Evolutionary conservation across 257 asterid species (phyloP), one percentile per base, ranked within the genome.

Genomic region (Henckelia pumila): DNA sequence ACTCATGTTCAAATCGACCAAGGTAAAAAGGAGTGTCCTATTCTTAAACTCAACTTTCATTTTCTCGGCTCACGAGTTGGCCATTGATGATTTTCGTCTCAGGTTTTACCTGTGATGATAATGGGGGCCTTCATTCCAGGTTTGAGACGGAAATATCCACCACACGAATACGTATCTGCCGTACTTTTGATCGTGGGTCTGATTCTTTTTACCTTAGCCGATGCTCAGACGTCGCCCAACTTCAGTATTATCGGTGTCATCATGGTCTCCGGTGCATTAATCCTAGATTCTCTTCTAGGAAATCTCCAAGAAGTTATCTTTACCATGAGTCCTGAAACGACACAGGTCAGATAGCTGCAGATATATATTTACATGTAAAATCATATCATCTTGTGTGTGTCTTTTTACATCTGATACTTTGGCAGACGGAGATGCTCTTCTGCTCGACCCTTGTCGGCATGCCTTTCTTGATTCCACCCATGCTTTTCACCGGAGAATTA

Each of bases 61-160:
- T 47, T 47, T 47, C 53, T 47, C 16, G 53, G 9, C 50, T 37
- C 59, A 58, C 52, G 29, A 32, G 17, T 10, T 26, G 16, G 4
- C 17, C 19, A 47, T 8, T 61, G 8, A 32, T 29, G 35, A 11
- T 57, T 7, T 72, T 65, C 11, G 52, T 62, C 37, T 49, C 81
- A 92, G 98, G 98, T 92, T 71, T 76, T 92, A 65, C 98, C 98
- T 0, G 98, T 92, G 77, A 92, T 92, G 98, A 55, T 92, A 58
- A 92, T 92, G 98, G 98, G 97, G 50, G 93, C 97, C n/a, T 92
- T 92, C 19, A 86, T 92, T 50, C 98, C 98, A 0, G 98, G 97
- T 26, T 63, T 92, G 80, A 86, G 95, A 68, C 79, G 98, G 32
- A 92, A 82, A 67, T 89, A 92, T 73, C 95, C 96, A 6, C 82